These are phyloP conservation scores for Pythium sp. DNA, from an alignment of 352 stramenopile species.

Conservation along the genomic window DNA sequence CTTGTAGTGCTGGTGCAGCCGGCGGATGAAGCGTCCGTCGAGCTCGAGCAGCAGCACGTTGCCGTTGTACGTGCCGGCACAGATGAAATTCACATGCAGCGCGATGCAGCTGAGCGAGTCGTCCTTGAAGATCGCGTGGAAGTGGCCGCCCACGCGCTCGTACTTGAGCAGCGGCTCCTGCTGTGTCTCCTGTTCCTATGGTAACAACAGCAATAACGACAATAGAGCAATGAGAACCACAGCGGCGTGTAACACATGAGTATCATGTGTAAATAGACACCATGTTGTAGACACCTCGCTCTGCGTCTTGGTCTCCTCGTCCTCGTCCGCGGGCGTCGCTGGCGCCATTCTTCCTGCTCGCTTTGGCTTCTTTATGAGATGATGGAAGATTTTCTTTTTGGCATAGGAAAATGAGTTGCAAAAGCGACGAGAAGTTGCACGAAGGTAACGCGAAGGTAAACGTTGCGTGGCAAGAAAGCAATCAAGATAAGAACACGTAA, in stretches of 20 bases:
- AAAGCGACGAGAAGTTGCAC: slow-evolving; percentile 2
- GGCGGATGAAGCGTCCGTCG: slow-evolving; percentile 72
- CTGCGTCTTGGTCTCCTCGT: slow-evolving; percentile 13
- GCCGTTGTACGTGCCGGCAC: slow-evolving; percentile 71
- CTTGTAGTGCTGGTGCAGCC: slow-evolving; percentile 86
- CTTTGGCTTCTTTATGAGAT: too few species aligned
- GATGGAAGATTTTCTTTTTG: slow-evolving; percentile 4
- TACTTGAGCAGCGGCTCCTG: slow-evolving; percentile 84
- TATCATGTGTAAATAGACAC: background rate
- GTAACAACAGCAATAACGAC: background rate
- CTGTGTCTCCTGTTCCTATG: slow-evolving; percentile 13
- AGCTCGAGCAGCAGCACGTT: slow-evolving; percentile 81
- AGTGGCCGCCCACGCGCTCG: slow-evolving; percentile 80
- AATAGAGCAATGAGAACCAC: background rate
- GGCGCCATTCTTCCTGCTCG: slow-evolving; percentile 9
- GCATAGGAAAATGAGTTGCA: slow-evolving; percentile 3
- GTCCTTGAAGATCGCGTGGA: slow-evolving; percentile 85
- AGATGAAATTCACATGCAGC: slow-evolving; percentile 79
- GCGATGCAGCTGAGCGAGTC: slow-evolving; percentile 82
- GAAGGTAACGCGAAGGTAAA: slow-evolving; percentile 8
- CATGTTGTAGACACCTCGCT: background rate
- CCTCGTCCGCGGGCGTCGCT: slow-evolving; percentile 8
- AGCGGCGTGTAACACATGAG: background rate
- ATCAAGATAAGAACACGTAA: background rate
- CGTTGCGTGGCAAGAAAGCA: background rate